Evolutionary conservation across 352 stramenopile species (phyloP).

Genomic region (Phytophthora vignae): DNA sequence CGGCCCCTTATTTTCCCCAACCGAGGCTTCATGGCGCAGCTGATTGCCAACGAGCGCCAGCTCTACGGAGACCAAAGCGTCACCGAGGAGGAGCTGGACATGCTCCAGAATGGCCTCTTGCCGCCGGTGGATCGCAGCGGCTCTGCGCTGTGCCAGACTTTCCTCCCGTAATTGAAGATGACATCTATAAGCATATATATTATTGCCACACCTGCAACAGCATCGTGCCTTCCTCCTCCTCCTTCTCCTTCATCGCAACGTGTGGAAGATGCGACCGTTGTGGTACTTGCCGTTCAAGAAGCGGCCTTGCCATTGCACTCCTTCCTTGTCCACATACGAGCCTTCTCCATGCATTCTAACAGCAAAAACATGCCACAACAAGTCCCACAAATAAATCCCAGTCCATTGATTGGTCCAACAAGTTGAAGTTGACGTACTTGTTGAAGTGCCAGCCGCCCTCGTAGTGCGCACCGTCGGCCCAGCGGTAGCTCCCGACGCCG

Average conservation of each 20-base stretch:
- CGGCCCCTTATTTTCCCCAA: conserved; percentile 85
- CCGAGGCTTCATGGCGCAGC: conserved; percentile 79
- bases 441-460: conserved; percentile 63
- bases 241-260: conserved; percentile 52
- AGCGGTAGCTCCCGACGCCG: conserved; percentile 69
- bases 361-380: conserved; percentile 29
- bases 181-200: conserved; percentile 37
- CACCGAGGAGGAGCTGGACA: conserved; percentile 65
- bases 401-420: background rate
- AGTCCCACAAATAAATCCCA: conserved; percentile 20
- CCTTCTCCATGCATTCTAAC: conserved; percentile 81
- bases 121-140: conserved; percentile 64
- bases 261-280: conserved; percentile 84
- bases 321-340: conserved; percentile 77
- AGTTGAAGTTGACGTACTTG: conserved; percentile 28
- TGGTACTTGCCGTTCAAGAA: conserved; percentile 89
- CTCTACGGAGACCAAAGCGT: conserved; percentile 81
- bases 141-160: conserved; percentile 60
- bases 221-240: background rate
- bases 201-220: conserved; percentile 6
- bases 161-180: conserved; percentile 41
- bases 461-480: conserved; percentile 74
- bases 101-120: conserved; percentile 72
- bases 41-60: conserved; percentile 70
- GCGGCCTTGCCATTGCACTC: conserved; percentile 68